These are phyloP conservation scores for Xanthoconium separans DNA, from an alignment of 1,284 basidiomycete genomes.

Conservation along the genomic window DNA sequence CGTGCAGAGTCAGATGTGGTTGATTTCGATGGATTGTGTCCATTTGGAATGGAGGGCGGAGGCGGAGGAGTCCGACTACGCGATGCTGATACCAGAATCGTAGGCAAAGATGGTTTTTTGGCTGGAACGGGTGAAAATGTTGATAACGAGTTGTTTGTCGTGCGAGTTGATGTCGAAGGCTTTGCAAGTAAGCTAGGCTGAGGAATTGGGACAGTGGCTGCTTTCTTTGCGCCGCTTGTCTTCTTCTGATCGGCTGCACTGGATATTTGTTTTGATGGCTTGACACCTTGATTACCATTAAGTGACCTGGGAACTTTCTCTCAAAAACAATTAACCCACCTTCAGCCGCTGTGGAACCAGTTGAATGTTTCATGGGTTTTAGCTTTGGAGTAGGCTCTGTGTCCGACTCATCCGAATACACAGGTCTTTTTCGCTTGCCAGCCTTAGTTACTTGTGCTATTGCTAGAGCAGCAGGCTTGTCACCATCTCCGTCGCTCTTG, in stretches of 20 bases:
- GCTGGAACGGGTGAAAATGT: background rate
- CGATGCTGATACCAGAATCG: background rate
- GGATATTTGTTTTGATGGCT: conserved; percentile 9
- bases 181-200: conserved; percentile 2
- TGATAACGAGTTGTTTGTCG: conserved; percentile 22
- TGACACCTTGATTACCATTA: conserved; percentile 15
- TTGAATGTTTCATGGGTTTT: conserved; percentile 13
- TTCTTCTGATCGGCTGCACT: conserved; percentile 7
- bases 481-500: conserved; percentile 31
- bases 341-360: background rate
- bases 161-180: conserved; percentile 11
- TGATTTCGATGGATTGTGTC: background rate
- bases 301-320: background rate
- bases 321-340: conserved; percentile 17
- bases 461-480: conserved; percentile 22
- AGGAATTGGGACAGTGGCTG: background rate
- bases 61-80: background rate
- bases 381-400: conserved; percentile 13
- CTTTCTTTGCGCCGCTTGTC: conserved; percentile 7
- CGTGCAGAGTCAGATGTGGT: background rate
- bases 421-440: conserved; percentile 28
- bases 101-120: background rate
- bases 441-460: conserved; percentile 16
- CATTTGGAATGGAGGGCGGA: background rate
- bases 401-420: conserved; percentile 29